Evolutionary conservation across 805 yeast genomes (phyloP).

Genomic region (Kuraishia floccosa): DNA sequence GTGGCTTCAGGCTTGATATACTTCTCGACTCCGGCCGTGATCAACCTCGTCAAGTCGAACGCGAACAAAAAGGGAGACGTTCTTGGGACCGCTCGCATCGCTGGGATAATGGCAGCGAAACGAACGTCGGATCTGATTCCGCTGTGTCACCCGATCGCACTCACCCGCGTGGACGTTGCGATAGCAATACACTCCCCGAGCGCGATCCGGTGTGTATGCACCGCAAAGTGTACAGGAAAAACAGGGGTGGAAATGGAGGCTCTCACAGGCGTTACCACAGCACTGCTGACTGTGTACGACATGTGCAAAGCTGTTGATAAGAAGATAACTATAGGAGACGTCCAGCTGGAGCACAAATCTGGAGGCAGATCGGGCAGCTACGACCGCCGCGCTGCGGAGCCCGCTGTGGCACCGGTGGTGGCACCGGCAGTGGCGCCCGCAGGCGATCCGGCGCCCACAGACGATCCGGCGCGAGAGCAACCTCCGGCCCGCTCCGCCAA

Average conservation of each 20-base stretch:
- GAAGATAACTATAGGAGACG: conserved; percentile 25
- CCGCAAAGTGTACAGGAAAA: conserved; percentile 33
- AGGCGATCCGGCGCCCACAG: no score
- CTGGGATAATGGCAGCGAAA: conserved; percentile 43
- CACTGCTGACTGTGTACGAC: conserved; percentile 38
- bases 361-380: no score
- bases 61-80: conserved; percentile 42
- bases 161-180: conserved; percentile 27
- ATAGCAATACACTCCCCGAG: conserved; percentile 11
- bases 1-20: conserved; percentile 28
- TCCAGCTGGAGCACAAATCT: conserved; percentile 24
- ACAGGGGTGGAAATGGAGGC: conserved; percentile 56
- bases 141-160: conserved; percentile 34
- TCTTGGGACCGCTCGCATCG: conserved; percentile 30
- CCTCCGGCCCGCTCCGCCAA: no score
- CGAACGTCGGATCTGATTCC: conserved; percentile 34
- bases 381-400: no score
- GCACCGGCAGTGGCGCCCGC: no score
- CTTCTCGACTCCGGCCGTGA: conserved; percentile 22
- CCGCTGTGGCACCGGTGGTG: no score
- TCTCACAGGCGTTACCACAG: conserved; percentile 29
- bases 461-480: no score
- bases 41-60: conserved; percentile 20
- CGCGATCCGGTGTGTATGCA: conserved; percentile 19
- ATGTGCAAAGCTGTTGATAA: conserved; percentile 51